Percentiles rank a stretch among this genome's conserved stretches.
phyloP scores from a whole-genome alignment of 352 stramenopile species.

The Hyphochytrium catenoides region DNA sequence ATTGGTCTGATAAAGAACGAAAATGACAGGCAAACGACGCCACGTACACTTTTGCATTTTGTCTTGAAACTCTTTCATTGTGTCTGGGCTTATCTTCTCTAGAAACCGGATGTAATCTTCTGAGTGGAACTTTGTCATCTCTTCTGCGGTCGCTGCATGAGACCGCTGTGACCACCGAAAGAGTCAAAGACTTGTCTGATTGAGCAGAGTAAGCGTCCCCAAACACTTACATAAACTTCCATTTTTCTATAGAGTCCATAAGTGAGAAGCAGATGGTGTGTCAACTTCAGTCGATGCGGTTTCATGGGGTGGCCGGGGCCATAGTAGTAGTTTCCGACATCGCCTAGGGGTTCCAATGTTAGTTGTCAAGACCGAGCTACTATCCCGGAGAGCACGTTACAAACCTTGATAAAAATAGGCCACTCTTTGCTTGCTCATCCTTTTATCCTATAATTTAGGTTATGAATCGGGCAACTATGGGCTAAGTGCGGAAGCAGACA shows the following conservation, averaged over 20 bases:
- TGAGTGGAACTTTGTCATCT: slow-evolving; percentile 91
- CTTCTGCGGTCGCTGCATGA: slow-evolving; percentile 48
- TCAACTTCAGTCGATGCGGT: slow-evolving; percentile 84
- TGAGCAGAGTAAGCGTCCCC: neutral
- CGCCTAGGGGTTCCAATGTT: slow-evolving; percentile 19
- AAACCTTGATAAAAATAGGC: too few species aligned
- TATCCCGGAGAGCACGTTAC: too few species aligned
- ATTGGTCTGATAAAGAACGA: neutral
- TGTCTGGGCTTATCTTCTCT: slow-evolving; percentile 77
- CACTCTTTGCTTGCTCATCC: too few species aligned
- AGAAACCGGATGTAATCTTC: slow-evolving; percentile 97
- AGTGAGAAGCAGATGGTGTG: slow-evolving; percentile 92
- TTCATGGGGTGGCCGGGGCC: slow-evolving; percentile 91
- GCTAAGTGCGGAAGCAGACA: too few species aligned
- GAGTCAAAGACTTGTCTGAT: neutral
- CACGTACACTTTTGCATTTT: slow-evolving; percentile 44
- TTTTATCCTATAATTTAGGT: too few species aligned
- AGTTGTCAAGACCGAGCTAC: too few species aligned
- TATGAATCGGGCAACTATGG: too few species aligned
- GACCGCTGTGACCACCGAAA: slow-evolving; percentile 20
- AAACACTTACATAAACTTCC: slow-evolving; percentile 78
- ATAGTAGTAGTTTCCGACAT: slow-evolving; percentile 94
- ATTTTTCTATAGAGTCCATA: slow-evolving; percentile 98
- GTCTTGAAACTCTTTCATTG: slow-evolving; percentile 49
- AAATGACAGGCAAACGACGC: neutral